Evolutionary conservation across 768 basidiomycete genomes (phyloP), one percentile per base, ranked within the genome.

Genomic region (Naganishia antarctica): DNA sequence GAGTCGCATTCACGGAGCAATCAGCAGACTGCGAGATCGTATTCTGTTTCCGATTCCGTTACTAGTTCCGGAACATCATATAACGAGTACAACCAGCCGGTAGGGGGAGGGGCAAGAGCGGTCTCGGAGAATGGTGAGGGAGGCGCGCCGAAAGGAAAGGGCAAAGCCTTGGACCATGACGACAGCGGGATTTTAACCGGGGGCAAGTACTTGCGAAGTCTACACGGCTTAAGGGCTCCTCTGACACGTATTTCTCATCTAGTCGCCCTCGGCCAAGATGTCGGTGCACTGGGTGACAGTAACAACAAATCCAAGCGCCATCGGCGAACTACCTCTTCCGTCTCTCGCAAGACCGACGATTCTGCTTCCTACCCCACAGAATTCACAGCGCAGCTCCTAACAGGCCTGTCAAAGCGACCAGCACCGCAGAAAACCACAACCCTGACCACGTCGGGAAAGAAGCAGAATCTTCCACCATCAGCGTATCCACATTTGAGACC

Each of bases 401-500:
- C 53, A 25, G 53, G 53, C 21, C 53, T 57, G 11, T 57, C 53
- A 21, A 57, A 57, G 26, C 53, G 34, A 7, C 53, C 53, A 8
- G 53, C 53, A 34, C 53, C 53, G 21, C 53, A 57, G 28, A 62
- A 50, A 34, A 62, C 43, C 21, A 47, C 45, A 25, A 60, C 59
- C 2, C 8, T 49, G 4, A 43, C 37, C n/a, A 34, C 47, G 4
- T 37, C 44, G 1, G 46, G 46, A 7, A 62, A 62, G 29, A 62
- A 62, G 60, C 46, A 49, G 25, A 41, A 37, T 28, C 34, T 62
- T 25, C 61, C 59, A 29, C 31, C 46, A 15, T 49, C 48, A 23
- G 61, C 32, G 31, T 41, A 57, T 16, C 60, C 60, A 15, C 49
- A 67, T 31, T 44, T 67, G 1, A 40, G 66, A 43, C 66, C 66